A percentile compares a stretch with the other conserved stretches of the same genome.
These are phyloP conservation scores for Fusarium foetens DNA, from an alignment of 2,329 filamentous ascomycete genomes.

Conservation along the genomic window DNA sequence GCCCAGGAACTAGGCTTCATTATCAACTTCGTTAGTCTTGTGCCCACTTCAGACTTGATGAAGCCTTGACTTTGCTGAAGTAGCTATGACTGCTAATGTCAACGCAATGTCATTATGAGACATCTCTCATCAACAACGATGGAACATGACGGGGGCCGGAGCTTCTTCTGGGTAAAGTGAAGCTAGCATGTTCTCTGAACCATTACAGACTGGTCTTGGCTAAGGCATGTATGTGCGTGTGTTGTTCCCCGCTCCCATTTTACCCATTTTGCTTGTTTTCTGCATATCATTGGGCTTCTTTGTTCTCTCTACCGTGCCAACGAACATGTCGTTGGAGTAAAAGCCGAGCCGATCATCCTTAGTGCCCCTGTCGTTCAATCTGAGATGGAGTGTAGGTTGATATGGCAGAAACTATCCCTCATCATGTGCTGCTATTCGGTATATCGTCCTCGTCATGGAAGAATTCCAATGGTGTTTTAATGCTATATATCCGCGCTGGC, in stretches of 20 bases:
- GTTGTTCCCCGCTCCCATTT: background rate
- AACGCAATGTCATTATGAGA: background rate
- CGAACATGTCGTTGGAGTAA: slow-evolving; percentile 2
- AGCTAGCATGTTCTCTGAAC: background rate
- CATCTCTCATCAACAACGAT: background rate
- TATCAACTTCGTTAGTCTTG: background rate
- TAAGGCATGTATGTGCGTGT: background rate
- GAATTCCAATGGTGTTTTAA: background rate
- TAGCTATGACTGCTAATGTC: background rate
- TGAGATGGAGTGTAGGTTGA: background rate
- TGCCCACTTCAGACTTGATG: background rate
- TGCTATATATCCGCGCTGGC: background rate
- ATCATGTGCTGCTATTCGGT: slow-evolving; percentile 11
- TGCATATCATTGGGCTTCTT: slow-evolving; percentile 6
- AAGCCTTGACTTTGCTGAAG: background rate
- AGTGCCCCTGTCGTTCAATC: background rate
- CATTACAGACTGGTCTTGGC: background rate
- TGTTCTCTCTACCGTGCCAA: background rate
- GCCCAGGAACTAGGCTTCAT: background rate
- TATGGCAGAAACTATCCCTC: slow-evolving; percentile 1
- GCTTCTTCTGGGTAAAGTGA: background rate
- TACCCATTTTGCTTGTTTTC: background rate
- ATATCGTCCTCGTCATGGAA: slow-evolving; percentile 23
- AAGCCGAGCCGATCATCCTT: slow-evolving; percentile 13
- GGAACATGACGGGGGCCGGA: too few relatives aligned